phyloP scores from a whole-genome alignment of 768 basidiomycete species.

The Boletus vinaceobasis region DNA sequence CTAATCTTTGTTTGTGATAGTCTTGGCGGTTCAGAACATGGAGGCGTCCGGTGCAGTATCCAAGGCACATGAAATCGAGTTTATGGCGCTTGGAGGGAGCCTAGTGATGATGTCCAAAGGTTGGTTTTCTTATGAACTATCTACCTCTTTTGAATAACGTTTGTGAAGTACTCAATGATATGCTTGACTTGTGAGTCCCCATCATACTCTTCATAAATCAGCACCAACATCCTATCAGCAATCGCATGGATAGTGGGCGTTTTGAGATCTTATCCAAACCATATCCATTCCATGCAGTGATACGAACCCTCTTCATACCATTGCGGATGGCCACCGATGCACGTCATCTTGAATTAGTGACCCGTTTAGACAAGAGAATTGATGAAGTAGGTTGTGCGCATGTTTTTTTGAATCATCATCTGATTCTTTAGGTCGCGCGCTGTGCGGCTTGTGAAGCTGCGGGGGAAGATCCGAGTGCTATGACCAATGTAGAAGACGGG shows the following conservation, averaged over 20 bases:
- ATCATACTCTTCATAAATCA: background rate
- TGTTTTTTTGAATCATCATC: background rate
- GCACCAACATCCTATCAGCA: conserved; percentile 38
- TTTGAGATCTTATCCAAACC: conserved; percentile 70
- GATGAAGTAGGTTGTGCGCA: conserved; percentile 43
- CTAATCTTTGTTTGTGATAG: conserved; percentile 19
- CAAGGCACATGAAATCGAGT: conserved; percentile 81
- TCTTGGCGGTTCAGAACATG: conserved; percentile 91
- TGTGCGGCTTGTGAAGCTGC: conserved; percentile 57
- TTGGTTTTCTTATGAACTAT: conserved; percentile 20
- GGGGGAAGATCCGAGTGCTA: conserved; percentile 39
- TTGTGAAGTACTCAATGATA: conserved; percentile 67
- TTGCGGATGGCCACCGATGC: conserved; percentile 66
- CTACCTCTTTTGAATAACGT: conserved; percentile 2
- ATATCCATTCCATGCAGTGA: conserved; percentile 74
- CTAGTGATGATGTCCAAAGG: conserved; percentile 89
- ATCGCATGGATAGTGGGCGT: conserved; percentile 83
- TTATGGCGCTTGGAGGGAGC: conserved; percentile 78
- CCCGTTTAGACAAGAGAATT: conserved; percentile 64
- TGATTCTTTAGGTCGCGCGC: conserved; percentile 48
- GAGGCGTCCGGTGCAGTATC: conserved; percentile 71
- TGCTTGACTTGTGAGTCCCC: conserved; percentile 67
- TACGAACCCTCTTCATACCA: conserved; percentile 70
- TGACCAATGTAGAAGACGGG: conserved; percentile 44
- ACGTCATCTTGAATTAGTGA: conserved; percentile 61